Base-by-base conservation (phyloP, 2,329 filamentous ascomycete genomes). In the Cladosporium sp. region DNA sequence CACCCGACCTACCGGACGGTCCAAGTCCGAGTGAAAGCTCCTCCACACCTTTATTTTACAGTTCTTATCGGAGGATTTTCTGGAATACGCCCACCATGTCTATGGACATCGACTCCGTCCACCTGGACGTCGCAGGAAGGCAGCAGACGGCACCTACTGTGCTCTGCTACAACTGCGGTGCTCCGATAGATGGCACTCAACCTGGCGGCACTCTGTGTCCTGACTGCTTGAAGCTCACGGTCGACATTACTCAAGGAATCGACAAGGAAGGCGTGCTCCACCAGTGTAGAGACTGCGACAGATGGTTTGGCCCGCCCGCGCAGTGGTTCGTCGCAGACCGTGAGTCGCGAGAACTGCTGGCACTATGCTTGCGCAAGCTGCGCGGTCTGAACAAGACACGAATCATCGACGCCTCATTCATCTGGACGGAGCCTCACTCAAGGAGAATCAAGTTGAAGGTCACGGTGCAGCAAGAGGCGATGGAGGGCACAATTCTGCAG, bases 381-480 rank as follows among this genome's bases (percentile, higher is more conserved):
- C 79, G 87, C 58, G 91, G 91, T 31, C 74, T 98, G 58, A 83
- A 85, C 69, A 95, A 93, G 75, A 88, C 95, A 61, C 82, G 93
- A 56, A 93, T 98, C 65, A 91, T 96, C 65, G 93, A 98, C 68
- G 93, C 93, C 43, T 87, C 84, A 64, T 98, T 97, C 68, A 87
- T 97, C 67, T 98, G 93, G 93, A 98, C 93, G 1, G 93, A 98
- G 72, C 92, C 93, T 9, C 93, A 98, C 74, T 96, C 91, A 63
- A 80, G 89, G 66, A 80, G 93, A 68, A 80, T 97, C 59, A 95
- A 91, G 73, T 85, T 97, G 70, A 96, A 96, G 76, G 85, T 98
- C 70, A 97, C 93, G 1, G 85, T 97, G 44, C 93, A 97, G 66
- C 79, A 82, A 60, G 80, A 85, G 68, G 80, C 80, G 40, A 81